Evolutionary conservation across 1,284 basidiomycete genomes (phyloP).

Genomic region (Thelephora terrestris): DNA sequence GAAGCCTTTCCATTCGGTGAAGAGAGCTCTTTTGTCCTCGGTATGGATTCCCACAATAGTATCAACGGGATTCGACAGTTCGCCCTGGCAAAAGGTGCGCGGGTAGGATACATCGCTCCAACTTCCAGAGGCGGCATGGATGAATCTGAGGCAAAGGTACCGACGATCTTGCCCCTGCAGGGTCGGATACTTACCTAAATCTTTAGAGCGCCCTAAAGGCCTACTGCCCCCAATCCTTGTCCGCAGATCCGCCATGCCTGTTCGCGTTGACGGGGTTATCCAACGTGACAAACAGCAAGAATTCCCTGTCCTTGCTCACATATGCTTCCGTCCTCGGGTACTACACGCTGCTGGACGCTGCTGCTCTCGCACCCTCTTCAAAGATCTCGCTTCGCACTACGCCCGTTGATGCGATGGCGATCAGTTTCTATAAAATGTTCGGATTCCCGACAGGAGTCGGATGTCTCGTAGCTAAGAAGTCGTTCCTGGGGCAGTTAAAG

Average conservation of each 20-base stretch:
- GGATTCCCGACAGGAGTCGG: conserved; percentile 82
- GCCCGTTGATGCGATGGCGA: conserved; percentile 68
- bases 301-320: conserved; percentile 29
- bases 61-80: conserved; percentile 75
- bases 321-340: conserved; percentile 63
- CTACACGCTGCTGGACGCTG: conserved; percentile 65
- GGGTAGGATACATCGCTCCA: conserved; percentile 53
- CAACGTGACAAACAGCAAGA: conserved; percentile 62
- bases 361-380: conserved; percentile 67
- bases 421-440: conserved; percentile 87
- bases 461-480: conserved; percentile 63
- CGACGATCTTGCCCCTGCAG: conserved; percentile 5
- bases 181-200: no score
- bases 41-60: conserved; percentile 73
- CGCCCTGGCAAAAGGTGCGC: conserved; percentile 42
- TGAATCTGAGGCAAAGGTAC: conserved; percentile 46
- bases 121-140: conserved; percentile 54
- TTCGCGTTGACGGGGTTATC: conserved; percentile 73
- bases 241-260: conserved; percentile 35
- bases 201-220: no score
- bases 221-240: no score
- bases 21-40: conserved; percentile 49
- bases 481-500: conserved; percentile 46
- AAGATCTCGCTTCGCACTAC: conserved; percentile 51
- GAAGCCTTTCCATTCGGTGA: conserved; percentile 65